Percentiles rank a stretch among this genome's conserved stretches.
These are phyloP conservation scores for Xylaria digitata DNA, from an alignment of 2,329 filamentous ascomycete species.

Conservation along the genomic window DNA sequence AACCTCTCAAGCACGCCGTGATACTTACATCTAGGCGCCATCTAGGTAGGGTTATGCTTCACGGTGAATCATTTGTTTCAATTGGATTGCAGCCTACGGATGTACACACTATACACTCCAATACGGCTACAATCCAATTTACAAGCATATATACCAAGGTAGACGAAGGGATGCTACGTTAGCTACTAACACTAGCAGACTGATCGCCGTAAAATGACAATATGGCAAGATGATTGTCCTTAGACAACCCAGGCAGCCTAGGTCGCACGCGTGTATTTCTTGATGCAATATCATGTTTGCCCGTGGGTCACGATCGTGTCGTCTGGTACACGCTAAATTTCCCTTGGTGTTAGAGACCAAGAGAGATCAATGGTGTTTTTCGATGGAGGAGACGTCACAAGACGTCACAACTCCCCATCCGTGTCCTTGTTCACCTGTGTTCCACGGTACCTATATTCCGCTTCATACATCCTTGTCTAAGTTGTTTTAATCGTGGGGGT, in stretches of 20 bases:
- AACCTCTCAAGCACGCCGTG: neutral
- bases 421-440: neutral
- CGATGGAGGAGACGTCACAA: neutral
- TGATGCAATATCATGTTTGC: neutral
- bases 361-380: slow-evolving; percentile 5
- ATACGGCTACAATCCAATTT: neutral
- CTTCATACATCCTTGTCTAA: neutral
- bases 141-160: too few species aligned
- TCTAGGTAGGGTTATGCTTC: neutral
- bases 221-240: neutral
- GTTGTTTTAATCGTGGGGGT: neutral
- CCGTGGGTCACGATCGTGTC: slow-evolving; percentile 10
- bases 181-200: neutral
- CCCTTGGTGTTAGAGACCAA: slow-evolving; percentile 1
- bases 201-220: slow-evolving; percentile 15
- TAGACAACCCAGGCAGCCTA: neutral
- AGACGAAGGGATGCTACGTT: neutral
- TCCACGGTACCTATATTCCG: too few species aligned
- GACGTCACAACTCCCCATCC: neutral
- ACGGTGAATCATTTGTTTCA: neutral
- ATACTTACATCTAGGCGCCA: neutral
- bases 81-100: neutral
- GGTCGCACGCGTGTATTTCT: neutral
- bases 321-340: neutral
- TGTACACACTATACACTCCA: neutral